Conservation (phyloP, 192 early-diverging fungal genomes). For the Linnemannia hyalina region DNA sequence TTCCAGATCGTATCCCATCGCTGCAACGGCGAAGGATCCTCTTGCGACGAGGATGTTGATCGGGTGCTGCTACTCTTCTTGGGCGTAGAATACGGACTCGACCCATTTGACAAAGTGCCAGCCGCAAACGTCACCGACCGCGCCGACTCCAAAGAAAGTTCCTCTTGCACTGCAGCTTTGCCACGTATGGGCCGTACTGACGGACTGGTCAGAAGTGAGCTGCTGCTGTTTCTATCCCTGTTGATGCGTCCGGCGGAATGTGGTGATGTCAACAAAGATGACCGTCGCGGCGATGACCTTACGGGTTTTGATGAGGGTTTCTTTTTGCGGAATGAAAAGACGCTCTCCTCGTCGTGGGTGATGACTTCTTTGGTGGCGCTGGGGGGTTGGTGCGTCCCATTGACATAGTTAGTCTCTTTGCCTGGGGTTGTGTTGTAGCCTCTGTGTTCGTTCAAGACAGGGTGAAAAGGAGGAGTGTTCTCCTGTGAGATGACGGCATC, state of each 20-base stretch:
- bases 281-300: neutral
- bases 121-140: neutral
- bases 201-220: neutral
- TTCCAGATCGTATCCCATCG: constrained; percentile 37
- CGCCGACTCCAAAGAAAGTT: neutral
- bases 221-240: neutral
- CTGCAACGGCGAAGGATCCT: neutral
- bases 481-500: neutral
- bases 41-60: neutral
- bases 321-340: constrained; percentile 27
- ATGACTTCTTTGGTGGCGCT: neutral
- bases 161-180: neutral
- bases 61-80: neutral
- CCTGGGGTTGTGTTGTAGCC: neutral
- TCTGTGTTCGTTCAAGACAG: neutral
- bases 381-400: neutral
- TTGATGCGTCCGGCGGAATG: neutral
- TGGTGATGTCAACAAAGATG: neutral
- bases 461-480: neutral
- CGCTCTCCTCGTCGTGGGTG: constrained; percentile 12
- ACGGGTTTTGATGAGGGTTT: neutral
- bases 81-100: neutral
- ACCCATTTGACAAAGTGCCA: neutral
- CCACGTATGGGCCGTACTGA: neutral
- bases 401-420: neutral